Base-by-base conservation (phyloP, 495 filamentous ascomycete genomes). In the Ramalina peruviana region DNA sequence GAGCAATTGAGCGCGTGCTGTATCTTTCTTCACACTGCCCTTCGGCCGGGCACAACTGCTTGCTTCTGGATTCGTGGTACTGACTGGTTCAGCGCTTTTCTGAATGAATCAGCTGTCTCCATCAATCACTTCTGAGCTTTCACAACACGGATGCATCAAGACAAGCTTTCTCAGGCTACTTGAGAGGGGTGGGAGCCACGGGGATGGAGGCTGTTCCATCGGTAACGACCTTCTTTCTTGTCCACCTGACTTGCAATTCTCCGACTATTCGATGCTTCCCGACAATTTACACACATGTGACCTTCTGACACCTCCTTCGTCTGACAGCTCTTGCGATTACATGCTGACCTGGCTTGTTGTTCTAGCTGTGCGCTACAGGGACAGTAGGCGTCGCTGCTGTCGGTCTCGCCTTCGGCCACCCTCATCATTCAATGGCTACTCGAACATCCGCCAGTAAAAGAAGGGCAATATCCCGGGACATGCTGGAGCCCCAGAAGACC, bases 361-460 rank as follows among this genome's bases (percentile, higher is more conserved):
- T 40, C 60, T 60, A 85, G 81, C 72, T 85, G 37, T 84, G 81
- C 80, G 81, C 81, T 56, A 66, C 79, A 57, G 77, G 79, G 70
- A 83, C 81, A 49, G 71, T 83, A 62, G 79, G 76, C 63, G 74
- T 81, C 53, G 80, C 81, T 54, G 72, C 79, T 41, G 72, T 78
- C 40, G 81, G 81, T 49, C 70, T 79, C 52, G 74, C 80, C 51
- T 69, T 84, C 56, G 81, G 77, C 62, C 75, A 74, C 59, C 72
- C 70, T 30, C 72, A 76, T 56, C 65, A 64, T 48, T 57, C 58
- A 37, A 55, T 58, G 17, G 59, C 61, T 23, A 59, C 59, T 48
- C 63, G 54, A 41, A 58, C 57, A 42, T 52, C 54, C 53, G 66
- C 68, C 43, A 71, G 57, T 51, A 71, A 68, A 56, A 70, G 66